These are phyloP conservation scores for Phalaenopsis equestris DNA, from an alignment of 106 monocot species.

Conservation along the genomic window DNA sequence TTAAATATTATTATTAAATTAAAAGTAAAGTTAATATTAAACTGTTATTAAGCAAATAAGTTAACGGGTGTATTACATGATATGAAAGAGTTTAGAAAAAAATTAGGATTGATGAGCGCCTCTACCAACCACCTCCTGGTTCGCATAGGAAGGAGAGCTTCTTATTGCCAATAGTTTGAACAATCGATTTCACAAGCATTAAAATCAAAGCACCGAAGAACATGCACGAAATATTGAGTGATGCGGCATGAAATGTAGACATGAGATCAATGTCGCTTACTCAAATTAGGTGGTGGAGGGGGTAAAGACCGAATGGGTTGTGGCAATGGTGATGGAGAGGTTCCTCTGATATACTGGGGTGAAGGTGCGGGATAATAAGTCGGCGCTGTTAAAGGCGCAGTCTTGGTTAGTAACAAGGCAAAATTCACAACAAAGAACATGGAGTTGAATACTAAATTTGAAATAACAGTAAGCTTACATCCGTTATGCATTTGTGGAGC, in stretches of 20 bases:
- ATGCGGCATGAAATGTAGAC: not conserved
- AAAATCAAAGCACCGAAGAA: not conserved
- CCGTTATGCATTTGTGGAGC: slow-evolving; percentile 15
- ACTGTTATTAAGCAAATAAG: no score
- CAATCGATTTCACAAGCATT: slow-evolving; percentile 1
- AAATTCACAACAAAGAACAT: slow-evolving; percentile 1
- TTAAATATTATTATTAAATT: no score
- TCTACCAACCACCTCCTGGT: no score
- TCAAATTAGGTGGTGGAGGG: slow-evolving; percentile 9
- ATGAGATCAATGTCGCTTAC: not conserved
- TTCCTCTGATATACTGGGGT: slow-evolving; percentile 19
- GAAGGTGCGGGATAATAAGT: slow-evolving; percentile 33
- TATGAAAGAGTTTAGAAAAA: no score
- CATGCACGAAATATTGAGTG: not conserved
- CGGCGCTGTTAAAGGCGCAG: slow-evolving; percentile 30
- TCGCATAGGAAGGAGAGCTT: not conserved
- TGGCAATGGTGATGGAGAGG: slow-evolving; percentile 28
- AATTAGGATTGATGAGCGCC: no score
- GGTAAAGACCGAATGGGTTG: slow-evolving; percentile 10
- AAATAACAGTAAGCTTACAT: slow-evolving; percentile 13
- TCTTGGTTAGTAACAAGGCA: not conserved
- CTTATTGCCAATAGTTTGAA: not conserved
- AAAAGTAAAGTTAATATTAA: no score
- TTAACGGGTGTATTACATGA: no score
- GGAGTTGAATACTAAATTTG: not conserved